A percentile compares a stretch with the other conserved stretches of the same genome.
phyloP scores from a whole-genome alignment of 202 grass and related monocot genomes.

The Eragrostis tef region DNA sequence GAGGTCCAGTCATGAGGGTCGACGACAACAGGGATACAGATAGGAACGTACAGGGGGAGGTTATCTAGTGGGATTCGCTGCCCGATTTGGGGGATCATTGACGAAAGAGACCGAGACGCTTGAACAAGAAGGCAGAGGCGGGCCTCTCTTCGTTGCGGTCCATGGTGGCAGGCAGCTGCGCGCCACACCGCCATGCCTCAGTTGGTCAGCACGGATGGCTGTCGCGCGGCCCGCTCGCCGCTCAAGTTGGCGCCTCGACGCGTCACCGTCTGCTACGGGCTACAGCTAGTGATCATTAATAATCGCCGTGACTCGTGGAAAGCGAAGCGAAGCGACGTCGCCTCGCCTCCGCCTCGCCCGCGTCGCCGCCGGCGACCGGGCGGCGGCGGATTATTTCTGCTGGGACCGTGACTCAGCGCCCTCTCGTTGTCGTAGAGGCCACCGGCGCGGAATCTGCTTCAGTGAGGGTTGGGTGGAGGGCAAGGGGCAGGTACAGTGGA shows the following conservation, averaged over 20 bases:
- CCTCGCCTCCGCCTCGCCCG: no score
- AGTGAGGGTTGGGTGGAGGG: no score
- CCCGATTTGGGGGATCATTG: slow-evolving; percentile 13
- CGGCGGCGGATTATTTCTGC: not conserved
- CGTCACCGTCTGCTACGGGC: no score
- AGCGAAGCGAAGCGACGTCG: no score
- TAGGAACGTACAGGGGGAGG: not conserved
- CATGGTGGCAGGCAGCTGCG: not conserved
- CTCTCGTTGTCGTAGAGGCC: no score
- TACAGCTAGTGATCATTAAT: no score
- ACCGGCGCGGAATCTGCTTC: no score
- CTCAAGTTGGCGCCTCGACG: not conserved
- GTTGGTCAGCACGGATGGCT: not conserved
- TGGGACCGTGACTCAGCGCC: not conserved
- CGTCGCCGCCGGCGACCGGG: no score
- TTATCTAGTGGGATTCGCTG: not conserved
- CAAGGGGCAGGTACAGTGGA: no score
- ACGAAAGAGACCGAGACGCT: slow-evolving; percentile 17
- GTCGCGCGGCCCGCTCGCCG: not conserved
- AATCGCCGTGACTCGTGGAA: no score
- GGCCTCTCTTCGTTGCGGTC: not conserved
- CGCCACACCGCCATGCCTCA: not conserved
- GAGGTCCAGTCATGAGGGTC: not conserved
- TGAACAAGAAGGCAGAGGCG: no score
- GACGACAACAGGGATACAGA: not conserved